phyloP scores from a whole-genome alignment of 495 filamentous ascomycete genomes.

The Acidiella bohemica region DNA sequence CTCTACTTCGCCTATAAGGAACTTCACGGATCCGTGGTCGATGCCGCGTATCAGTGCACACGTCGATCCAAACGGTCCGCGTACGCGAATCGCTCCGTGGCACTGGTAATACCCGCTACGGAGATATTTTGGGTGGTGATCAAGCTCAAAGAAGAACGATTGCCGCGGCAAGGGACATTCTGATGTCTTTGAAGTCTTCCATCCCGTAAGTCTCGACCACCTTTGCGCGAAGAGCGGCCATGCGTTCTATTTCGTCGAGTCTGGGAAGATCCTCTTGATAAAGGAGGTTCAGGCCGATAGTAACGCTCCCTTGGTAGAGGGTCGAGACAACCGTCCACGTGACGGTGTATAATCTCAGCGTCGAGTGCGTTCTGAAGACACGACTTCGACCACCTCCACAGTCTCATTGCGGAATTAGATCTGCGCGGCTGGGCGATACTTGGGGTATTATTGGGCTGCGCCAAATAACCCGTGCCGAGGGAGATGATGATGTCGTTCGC shows the following conservation, averaged over 20 bases:
- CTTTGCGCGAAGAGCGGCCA: background rate
- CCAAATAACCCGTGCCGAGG: no score
- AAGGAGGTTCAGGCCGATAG: background rate
- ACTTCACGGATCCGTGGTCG: background rate
- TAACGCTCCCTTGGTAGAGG: no score
- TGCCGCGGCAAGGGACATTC: background rate
- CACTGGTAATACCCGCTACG: background rate
- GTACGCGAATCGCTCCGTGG: background rate
- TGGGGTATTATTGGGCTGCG: background rate
- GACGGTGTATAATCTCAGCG: background rate
- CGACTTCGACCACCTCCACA: background rate
- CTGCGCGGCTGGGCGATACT: background rate
- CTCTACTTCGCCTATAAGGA: background rate
- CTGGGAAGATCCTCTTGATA: background rate
- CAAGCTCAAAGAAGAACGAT: conserved; percentile 1
- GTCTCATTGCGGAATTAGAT: background rate
- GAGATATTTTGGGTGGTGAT: background rate
- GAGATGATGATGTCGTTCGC: background rate
- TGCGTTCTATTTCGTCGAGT: background rate
- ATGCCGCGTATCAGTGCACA: background rate
- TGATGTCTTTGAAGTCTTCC: background rate
- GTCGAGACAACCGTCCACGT: background rate
- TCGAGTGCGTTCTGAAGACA: background rate
- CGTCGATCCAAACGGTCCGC: background rate
- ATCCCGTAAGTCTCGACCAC: background rate